These are phyloP conservation scores for Coelastrella sp. DNA, from an alignment of 139 green algal species.

Conservation along the genomic window DNA sequence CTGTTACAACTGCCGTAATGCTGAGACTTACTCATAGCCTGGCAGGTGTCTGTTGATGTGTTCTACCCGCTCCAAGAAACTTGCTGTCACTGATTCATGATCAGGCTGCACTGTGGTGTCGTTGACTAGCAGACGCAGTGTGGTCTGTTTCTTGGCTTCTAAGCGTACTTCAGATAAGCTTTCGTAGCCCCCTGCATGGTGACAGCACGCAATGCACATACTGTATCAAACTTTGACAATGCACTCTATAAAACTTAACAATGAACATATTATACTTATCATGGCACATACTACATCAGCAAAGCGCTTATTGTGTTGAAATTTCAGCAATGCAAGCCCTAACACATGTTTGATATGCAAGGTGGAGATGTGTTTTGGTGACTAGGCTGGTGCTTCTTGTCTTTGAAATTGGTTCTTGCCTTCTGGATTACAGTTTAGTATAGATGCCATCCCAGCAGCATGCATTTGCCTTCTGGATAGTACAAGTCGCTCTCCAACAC, in stretches of 20 bases:
- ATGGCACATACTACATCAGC: not conserved
- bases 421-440: no score
- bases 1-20: not conserved
- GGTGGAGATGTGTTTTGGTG: no score
- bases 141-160: not conserved
- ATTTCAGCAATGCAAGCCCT: no score
- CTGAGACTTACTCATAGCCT: not conserved
- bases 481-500: no score
- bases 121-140: slow-evolving; percentile 13
- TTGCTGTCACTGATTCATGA: not conserved
- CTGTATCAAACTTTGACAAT: not conserved
- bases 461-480: no score
- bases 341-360: no score
- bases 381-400: no score
- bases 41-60: slow-evolving; percentile 6
- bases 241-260: no score
- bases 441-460: no score
- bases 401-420: no score
- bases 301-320: no score
- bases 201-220: not conserved
- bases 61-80: slow-evolving; percentile 18
- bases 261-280: not conserved
- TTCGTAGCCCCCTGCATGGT: slow-evolving; percentile 22
- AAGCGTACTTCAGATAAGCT: slow-evolving; percentile 33
- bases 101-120: slow-evolving; percentile 4